Evolutionary conservation across 2,329 filamentous ascomycete species (phyloP).

Genomic region (Fusarium protoensiforme): DNA sequence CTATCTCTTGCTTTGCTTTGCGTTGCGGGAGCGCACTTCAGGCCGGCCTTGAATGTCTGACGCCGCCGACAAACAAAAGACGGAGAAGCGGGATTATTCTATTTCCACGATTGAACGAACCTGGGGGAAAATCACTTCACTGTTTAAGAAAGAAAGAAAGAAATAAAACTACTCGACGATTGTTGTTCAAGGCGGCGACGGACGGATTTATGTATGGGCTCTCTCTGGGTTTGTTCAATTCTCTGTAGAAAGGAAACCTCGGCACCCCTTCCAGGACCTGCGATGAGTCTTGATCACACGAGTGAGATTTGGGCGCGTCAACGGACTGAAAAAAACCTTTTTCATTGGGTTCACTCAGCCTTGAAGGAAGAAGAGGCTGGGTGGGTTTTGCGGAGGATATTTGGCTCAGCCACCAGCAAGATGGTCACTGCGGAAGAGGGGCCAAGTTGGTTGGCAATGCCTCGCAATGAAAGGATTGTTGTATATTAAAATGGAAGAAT

Average conservation of each 20-base stretch:
- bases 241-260: conserved; percentile 29
- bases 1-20: conserved; percentile 29
- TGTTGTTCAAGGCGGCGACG: conserved; percentile 27
- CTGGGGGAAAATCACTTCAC: conserved; percentile 5
- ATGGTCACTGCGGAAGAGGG: neutral
- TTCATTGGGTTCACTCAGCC: neutral
- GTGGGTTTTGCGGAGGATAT: conserved; percentile 14
- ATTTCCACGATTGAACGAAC: conserved; percentile 41
- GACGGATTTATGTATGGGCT: conserved; percentile 3
- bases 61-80: conserved; percentile 26
- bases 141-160: conserved; percentile 21
- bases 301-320: neutral
- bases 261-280: neutral
- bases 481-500: conserved; percentile 34
- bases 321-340: neutral
- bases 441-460: conserved; percentile 13
- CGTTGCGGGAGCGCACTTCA: conserved; percentile 31
- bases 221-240: conserved; percentile 25
- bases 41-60: conserved; percentile 43
- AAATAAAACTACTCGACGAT: conserved; percentile 28
- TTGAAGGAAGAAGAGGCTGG: conserved; percentile 14
- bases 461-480: conserved; percentile 23
- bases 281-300: conserved; percentile 6
- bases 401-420: conserved; percentile 12
- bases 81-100: conserved; percentile 29